Percentiles rank a stretch among this genome's conserved stretches.
Conservation (phyloP, 1,139 yeast species). For the Tardiomyces depauwii region DNA sequence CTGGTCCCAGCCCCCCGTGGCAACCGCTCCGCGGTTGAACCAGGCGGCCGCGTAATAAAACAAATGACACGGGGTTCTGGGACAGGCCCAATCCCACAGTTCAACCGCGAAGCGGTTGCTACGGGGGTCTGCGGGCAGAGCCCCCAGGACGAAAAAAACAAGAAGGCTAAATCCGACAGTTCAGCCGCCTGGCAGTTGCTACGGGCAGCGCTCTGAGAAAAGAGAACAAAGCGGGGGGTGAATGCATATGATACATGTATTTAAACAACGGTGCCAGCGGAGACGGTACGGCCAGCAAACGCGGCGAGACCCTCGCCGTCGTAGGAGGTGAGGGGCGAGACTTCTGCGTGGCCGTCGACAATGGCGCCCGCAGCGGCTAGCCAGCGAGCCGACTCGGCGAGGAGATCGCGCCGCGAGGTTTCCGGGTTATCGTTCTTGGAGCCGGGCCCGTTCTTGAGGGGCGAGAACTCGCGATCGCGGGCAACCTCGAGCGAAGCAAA, state of each 20-base stretch:
- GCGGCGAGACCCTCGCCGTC: slow-evolving; percentile 71
- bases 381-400: slow-evolving; percentile 73
- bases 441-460: slow-evolving; percentile 85
- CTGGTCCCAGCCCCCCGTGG: too few relatives aligned
- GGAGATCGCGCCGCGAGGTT: slow-evolving; percentile 58
- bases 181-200: too few relatives aligned
- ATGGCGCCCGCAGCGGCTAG: slow-evolving; percentile 54
- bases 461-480: slow-evolving; percentile 78
- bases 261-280: neutral
- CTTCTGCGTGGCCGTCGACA: slow-evolving; percentile 56
- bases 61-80: too few relatives aligned
- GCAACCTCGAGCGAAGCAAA: slow-evolving; percentile 93
- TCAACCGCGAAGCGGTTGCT: too few relatives aligned
- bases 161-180: too few relatives aligned
- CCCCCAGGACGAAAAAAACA: too few relatives aligned
- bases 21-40: too few relatives aligned
- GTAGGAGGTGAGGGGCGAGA: slow-evolving; percentile 63
- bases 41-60: too few relatives aligned
- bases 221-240: neutral
- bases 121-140: too few relatives aligned
- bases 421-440: slow-evolving; percentile 75
- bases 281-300: slow-evolving; percentile 36
- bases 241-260: neutral
- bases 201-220: too few relatives aligned
- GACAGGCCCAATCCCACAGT: too few relatives aligned